Evolutionary conservation across 2,329 filamentous ascomycete genomes (phyloP), one percentile per base, ranked within the genome.

Genomic region (Capronia epimyces): DNA sequence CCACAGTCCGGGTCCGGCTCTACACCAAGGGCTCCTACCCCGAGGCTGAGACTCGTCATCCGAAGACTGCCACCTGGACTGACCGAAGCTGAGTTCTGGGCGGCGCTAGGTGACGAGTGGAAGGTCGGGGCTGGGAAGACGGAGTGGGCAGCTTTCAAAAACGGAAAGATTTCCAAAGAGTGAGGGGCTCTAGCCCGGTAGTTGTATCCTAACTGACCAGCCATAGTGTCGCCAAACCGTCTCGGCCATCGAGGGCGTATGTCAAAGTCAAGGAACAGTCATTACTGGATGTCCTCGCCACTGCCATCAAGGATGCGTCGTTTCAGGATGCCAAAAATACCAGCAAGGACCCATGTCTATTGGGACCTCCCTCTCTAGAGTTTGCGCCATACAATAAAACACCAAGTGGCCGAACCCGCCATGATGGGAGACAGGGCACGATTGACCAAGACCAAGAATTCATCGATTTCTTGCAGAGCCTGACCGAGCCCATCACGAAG

Each of bases 381-480:
- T 87, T 87, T 63, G 82, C 90, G 15, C 80, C 86, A 1, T 95
- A 90, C 71, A 87, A 88, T 59, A 90, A 90, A 63, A 80, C 89
- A 1, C 89, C 91, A 1, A 81, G 80, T 52, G 80, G 77, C 29
- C 88, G 87, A 66, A 80, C 81, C 43, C 83, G 89, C 27, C 80
- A 82, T 47, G 93, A 98, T 72, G 82, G 83, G 46, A 83, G 90
- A 12, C 88, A 95, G 66, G 93, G 91, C 46, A 95, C 89, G 2
- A 97, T 98, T 60, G 93, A 98, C 63, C 89, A 95, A 66, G 93
- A 98, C 64, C 83, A 88, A 0, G 93, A 97, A 62, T 98, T 96
- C 62, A 94, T 96, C 74, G 82, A 84, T 21, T 98, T 97, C 66
- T 77, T 98, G 6, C 87, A 94, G 66, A 86, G 81, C 47, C 77